Evolutionary conservation across 2,329 filamentous ascomycete genomes (phyloP), one percentile per base, ranked within the genome.

Genomic region (Diaporthe sp.): DNA sequence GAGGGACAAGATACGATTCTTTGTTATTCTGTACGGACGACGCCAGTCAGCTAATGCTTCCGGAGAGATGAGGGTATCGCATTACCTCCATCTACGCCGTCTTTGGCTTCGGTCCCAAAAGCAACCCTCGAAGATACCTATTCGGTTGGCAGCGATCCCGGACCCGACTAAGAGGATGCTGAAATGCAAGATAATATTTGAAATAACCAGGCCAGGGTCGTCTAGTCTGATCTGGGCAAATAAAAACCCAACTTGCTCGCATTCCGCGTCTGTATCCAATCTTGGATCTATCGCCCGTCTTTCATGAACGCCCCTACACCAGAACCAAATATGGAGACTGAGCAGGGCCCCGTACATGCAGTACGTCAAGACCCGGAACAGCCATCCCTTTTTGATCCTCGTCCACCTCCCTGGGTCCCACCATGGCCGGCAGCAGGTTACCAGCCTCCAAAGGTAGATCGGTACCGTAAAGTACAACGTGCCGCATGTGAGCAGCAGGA

Each of bases 321-420:
- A 81, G 75, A 79, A 78, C 79, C 79, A 79, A 7, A 79, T 74
- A 59, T 78, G 75, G 22, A 78, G 75, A 37, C 77, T 46, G 39
- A 77, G 49, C 13, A 79, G 34, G 6, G 72, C 73, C 2, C 76
- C 71, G 25, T 76, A 74, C 59, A 75, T 53, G 2, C 76, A 39
- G 28, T 71, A 69, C 67, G 69, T 75, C 2, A 71, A 44, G 44
- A 77, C 51, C 28, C 62, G 51, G 55, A 74, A 76, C 15, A 75
- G 55, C 53, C 69, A 76, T 9, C 76, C 71, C 46, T 46, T 39
- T 31, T 59, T 55, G 4, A 69, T 49, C 22, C 71, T 75, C n/a
- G 75, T 72, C 77, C 77, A 78, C 2, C 78, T 73, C 34, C 68
- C 61, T 5, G 78, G 77, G 61, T 79, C 76, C 79, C 77, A 79